Percentiles rank a stretch among this genome's conserved stretches.
phyloP scores from a whole-genome alignment of 495 filamentous ascomycete genomes.

The Daldinia bambusicola region DNA sequence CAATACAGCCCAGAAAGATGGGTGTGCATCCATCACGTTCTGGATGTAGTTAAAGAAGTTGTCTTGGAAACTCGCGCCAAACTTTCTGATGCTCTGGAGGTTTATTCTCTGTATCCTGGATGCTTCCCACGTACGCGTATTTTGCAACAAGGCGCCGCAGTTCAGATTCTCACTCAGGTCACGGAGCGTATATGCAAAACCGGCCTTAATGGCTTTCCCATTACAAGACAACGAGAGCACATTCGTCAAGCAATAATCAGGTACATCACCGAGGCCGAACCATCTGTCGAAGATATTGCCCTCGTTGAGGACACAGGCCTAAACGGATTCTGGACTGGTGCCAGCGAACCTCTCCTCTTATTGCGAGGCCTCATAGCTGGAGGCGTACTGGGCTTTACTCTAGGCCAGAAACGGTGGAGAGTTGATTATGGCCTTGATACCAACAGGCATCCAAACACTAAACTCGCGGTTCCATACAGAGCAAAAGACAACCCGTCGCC shows the following conservation, averaged over 20 bases:
- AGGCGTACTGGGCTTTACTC: conserved; percentile 64
- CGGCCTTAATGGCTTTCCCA: conserved; percentile 55
- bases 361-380: conserved; percentile 69
- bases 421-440: conserved; percentile 73
- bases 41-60: conserved; percentile 55
- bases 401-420: conserved; percentile 70
- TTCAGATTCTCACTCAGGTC: conserved; percentile 46
- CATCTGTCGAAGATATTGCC: conserved; percentile 46
- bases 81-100: conserved; percentile 54
- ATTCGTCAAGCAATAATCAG: conserved; percentile 52
- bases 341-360: conserved; percentile 61
- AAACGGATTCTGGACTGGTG: conserved; percentile 49
- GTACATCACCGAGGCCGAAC: conserved; percentile 56
- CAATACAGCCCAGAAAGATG: conserved; percentile 70
- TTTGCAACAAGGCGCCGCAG: conserved; percentile 50
- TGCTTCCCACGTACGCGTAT: conserved; percentile 60
- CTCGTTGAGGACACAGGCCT: conserved; percentile 47
- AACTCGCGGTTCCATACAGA: conserved; percentile 76
- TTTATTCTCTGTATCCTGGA: conserved; percentile 43
- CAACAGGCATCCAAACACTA: conserved; percentile 52
- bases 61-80: conserved; percentile 35
- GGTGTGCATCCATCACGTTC: conserved; percentile 65
- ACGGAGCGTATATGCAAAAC: conserved; percentile 51
- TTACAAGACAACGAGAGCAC: conserved; percentile 51
- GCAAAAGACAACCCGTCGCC: conserved; percentile 73